Conservation (phyloP, 441 rosid genomes). For the Kokia cookei region DNA sequence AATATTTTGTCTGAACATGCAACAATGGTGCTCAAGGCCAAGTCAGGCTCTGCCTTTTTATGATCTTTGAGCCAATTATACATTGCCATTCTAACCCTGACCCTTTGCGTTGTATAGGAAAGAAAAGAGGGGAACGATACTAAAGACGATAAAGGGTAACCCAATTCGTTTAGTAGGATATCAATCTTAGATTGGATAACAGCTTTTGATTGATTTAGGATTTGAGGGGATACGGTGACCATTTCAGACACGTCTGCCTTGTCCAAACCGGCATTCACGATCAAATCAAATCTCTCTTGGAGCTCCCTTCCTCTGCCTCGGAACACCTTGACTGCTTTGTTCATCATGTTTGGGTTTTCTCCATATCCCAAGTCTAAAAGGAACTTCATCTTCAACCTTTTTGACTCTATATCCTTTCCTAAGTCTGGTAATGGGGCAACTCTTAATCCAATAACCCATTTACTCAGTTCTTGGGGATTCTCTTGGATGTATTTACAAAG, state of each 20-base stretch:
- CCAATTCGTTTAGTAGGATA: conserved; percentile 42
- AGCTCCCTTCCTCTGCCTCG: conserved; percentile 66
- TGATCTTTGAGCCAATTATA: conserved; percentile 56
- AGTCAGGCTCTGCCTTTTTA: conserved; percentile 21
- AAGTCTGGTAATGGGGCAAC: conserved; percentile 29
- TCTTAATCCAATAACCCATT: conserved; percentile 44
- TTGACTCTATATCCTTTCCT: conserved; percentile 23
- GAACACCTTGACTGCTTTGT: conserved; percentile 36
- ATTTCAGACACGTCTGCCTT: conserved; percentile 46
- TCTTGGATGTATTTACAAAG: conserved; percentile 53
- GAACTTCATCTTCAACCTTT: conserved; percentile 52
- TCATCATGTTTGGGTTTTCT: conserved; percentile 33
- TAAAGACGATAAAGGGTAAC: conserved; percentile 44
- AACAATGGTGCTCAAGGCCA: conserved; percentile 47
- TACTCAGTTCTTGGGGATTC: conserved; percentile 59
- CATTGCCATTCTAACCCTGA: conserved; percentile 56
- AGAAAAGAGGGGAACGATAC: conserved; percentile 53
- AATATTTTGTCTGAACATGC: conserved; percentile 39
- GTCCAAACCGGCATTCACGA: conserved; percentile 50
- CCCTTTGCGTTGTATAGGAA: conserved; percentile 33
- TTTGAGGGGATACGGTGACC: conserved; percentile 47
- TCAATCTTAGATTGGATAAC: conserved; percentile 48
- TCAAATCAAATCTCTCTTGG: conserved; percentile 57
- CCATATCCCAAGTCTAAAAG: conserved; percentile 49
- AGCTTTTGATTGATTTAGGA: conserved; percentile 45